These are phyloP conservation scores for Neoscytalidium dimidiatum DNA, from an alignment of 2,329 filamentous ascomycete species.

Conservation along the genomic window DNA sequence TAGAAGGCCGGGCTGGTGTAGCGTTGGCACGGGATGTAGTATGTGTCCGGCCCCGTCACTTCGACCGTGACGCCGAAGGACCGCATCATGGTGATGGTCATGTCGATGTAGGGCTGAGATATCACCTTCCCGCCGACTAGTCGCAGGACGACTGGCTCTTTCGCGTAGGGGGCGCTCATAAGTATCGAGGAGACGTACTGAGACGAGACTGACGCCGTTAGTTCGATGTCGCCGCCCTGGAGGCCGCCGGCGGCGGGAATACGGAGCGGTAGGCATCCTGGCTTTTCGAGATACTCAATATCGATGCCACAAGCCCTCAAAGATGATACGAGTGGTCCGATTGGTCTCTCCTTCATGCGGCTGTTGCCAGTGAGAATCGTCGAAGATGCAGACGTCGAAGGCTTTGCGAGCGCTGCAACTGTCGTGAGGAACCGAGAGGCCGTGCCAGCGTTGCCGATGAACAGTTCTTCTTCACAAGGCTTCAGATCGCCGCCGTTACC, in stretches of 20 bases:
- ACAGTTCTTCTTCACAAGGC: conserved; percentile 77
- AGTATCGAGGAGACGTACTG: conserved; percentile 97
- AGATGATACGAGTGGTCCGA: conserved; percentile 89
- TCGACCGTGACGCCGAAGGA: conserved; percentile 83
- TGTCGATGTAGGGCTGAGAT: conserved; percentile 95
- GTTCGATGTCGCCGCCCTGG: conserved; percentile 80
- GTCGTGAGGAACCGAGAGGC: conserved; percentile 94
- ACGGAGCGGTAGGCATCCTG: conserved; percentile 79
- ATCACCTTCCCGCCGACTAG: conserved; percentile 97
- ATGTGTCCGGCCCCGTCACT: conserved; percentile 81
- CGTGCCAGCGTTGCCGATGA: conserved; percentile 94
- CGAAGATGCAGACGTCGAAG: conserved; percentile 58
- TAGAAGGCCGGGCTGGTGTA: conserved; percentile 88
- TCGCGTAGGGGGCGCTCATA: conserved; percentile 96
- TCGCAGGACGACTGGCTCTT: conserved; percentile 84
- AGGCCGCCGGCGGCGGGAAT: conserved; percentile 64
- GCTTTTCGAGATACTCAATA: conserved; percentile 81
- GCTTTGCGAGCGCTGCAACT: conserved; percentile 79
- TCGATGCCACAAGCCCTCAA: conserved; percentile 85
- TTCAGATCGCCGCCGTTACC: conserved; percentile 85
- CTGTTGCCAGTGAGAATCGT: conserved; percentile 90
- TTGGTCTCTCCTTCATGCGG: conserved; percentile 93
- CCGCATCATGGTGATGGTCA: conserved; percentile 98
- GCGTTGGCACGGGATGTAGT: conserved; percentile 82
- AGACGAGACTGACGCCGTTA: conserved; percentile 95